Evolutionary conservation across 495 filamentous ascomycete genomes (phyloP).

Genomic region (Neurospora discreta): DNA sequence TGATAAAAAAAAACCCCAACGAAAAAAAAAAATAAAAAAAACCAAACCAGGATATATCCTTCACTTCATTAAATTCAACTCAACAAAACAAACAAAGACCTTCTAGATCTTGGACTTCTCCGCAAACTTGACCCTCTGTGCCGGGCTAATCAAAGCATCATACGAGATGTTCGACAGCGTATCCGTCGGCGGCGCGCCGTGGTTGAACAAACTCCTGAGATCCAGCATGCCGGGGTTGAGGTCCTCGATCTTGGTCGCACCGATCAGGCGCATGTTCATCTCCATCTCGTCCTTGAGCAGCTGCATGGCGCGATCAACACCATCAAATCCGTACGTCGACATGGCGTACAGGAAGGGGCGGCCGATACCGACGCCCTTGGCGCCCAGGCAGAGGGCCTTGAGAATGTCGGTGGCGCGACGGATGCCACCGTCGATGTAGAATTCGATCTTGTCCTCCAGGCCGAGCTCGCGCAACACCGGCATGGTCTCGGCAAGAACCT

Average conservation of each 20-base stretch:
- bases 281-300: constrained; percentile 96
- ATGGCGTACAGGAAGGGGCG: constrained; percentile 94
- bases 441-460: constrained; percentile 73
- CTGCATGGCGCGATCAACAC: constrained; percentile 88
- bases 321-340: constrained; percentile 79
- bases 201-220: constrained; percentile 57
- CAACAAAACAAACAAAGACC: not conserved
- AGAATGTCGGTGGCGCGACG: constrained; percentile 88
- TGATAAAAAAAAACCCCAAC: not conserved
- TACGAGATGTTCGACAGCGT: constrained; percentile 40
- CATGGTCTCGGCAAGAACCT: constrained; percentile 94
- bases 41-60: not conserved
- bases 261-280: constrained; percentile 96
- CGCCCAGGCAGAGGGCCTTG: constrained; percentile 89
- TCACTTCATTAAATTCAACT: not conserved
- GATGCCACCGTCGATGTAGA: constrained; percentile 86
- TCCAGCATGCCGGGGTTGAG: constrained; percentile 73
- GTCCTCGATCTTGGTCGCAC: constrained; percentile 59
- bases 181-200: constrained; percentile 58
- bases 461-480: constrained; percentile 76
- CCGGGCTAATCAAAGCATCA: constrained; percentile 32
- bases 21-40: not conserved
- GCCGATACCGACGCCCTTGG: constrained; percentile 88
- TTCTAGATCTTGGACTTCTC: not conserved
- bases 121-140: constrained; percentile 21